Evolutionary conservation across 2,329 filamentous ascomycete genomes (phyloP), one percentile per base, ranked within the genome.

Genomic region (Mycocentrospora acerina): DNA sequence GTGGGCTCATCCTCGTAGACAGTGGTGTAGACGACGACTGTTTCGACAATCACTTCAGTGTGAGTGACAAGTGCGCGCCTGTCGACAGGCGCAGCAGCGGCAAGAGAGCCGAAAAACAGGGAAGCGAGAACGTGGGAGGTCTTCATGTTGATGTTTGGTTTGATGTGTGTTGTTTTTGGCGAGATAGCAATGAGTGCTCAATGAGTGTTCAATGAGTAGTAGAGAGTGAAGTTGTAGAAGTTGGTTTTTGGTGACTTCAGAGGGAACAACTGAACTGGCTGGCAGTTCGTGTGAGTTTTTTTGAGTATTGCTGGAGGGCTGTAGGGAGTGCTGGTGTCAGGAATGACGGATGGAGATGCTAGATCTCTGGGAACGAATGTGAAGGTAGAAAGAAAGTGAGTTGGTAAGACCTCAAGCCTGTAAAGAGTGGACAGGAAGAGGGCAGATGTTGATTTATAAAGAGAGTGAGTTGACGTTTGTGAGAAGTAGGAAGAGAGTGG

Each of bases 381-480:
- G 48, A 44, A 51, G 44, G 50, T 43, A 33, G 48, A 64, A 64
- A 42, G 57, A 55, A 62, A 50, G 48, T 51, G 53, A 46, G 49
- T 37, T 55, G 55, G 40, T 48, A 61, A 64, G 59, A 61, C 63
- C 46, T 66, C 63, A 64, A 66, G 63, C 61, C 62, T 66, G 62
- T 62, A 66, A 46, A 65, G 60, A 64, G 59, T 61, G 60, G 42
- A 64, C 59, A 63, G 59, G 51, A 46, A 30, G 40, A 51, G 40
- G 52, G 46, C 36, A 45, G 53, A 37, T 38, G 19, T 26, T 15
- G 41, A 40, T 41, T 59, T 53, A 55, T 58, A 59, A 55, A 56
- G 53, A 57, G 30, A 29, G 50, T 44, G 44, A 28, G 52, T 44
- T 24, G 30, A 44, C 42, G 42, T 41, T 40, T 40, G 32, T 22